Evolutionary conservation across 1,139 yeast genomes (phyloP).

Genomic region (Candida glucosophila): DNA sequence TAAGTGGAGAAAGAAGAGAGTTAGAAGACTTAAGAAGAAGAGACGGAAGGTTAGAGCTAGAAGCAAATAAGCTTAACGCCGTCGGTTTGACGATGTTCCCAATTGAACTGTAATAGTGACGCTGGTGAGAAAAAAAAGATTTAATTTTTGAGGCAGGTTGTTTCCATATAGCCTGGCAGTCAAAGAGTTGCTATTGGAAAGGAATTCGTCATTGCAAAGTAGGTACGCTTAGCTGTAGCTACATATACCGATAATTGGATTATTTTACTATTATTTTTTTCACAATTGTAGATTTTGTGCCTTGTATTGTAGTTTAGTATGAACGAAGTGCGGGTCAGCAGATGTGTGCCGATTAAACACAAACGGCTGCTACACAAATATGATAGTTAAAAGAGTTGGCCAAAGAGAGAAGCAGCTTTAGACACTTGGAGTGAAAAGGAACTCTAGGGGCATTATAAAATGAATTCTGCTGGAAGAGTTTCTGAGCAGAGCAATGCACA

Average conservation of each 20-base stretch:
- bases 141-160: no score
- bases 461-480: no score
- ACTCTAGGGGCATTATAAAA: no score
- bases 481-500: no score
- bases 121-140: no score
- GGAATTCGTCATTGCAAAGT: no score
- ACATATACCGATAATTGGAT: neutral
- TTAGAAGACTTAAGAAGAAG: constrained; percentile 99
- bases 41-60: constrained; percentile 99
- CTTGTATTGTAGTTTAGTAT: neutral
- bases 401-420: no score
- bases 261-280: neutral
- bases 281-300: no score
- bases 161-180: neutral
- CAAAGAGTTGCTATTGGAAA: no score
- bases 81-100: neutral
- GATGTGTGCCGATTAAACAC: constrained; percentile 3
- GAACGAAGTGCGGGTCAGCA: constrained; percentile 1
- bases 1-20: constrained; percentile 99
- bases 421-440: no score
- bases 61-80: constrained; percentile 69
- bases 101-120: no score
- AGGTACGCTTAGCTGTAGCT: neutral
- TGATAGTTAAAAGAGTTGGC: neutral
- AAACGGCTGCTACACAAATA: constrained; percentile 8